These are phyloP conservation scores for Eragrostis tef DNA, from an alignment of 202 grass and related monocot species.

Conservation along the genomic window DNA sequence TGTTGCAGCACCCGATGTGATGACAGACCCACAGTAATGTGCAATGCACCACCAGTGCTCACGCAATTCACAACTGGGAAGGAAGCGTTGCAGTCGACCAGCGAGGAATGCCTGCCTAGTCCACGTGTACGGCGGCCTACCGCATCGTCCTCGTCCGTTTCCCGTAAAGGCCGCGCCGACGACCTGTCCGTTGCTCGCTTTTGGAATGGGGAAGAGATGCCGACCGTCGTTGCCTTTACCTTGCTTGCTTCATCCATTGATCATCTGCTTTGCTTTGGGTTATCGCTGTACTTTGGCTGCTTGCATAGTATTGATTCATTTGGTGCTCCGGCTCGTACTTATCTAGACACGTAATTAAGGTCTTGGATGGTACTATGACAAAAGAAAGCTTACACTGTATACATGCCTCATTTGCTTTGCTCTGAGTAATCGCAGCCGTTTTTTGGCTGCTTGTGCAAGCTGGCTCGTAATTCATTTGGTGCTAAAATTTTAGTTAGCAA, in stretches of 20 bases:
- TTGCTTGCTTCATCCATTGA: neutral
- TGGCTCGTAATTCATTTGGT: neutral
- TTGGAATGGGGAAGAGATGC: neutral
- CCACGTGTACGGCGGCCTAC: neutral
- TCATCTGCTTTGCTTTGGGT: neutral
- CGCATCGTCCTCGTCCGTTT: neutral
- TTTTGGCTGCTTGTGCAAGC: neutral
- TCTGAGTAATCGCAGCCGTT: neutral
- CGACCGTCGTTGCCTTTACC: neutral
- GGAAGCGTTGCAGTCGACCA: too few relatives aligned
- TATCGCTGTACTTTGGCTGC: neutral
- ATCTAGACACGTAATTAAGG: too few relatives aligned
- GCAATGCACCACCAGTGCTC: too few relatives aligned
- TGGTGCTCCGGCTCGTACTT: neutral
- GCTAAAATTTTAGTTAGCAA: neutral
- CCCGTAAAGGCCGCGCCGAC: neutral
- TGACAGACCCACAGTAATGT: too few relatives aligned
- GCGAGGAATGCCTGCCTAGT: too few relatives aligned
- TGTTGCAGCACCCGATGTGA: too few relatives aligned
- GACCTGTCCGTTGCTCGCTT: neutral
- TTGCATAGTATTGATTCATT: neutral
- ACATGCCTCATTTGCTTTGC: neutral
- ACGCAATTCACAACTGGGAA: too few relatives aligned
- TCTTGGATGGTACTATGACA: neutral
- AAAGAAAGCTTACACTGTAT: too few relatives aligned